A percentile compares a stretch with the other conserved stretches of the same genome.
These are phyloP conservation scores for Orbilia quercus DNA, from an alignment of 2,329 filamentous ascomycete species.

Conservation along the genomic window DNA sequence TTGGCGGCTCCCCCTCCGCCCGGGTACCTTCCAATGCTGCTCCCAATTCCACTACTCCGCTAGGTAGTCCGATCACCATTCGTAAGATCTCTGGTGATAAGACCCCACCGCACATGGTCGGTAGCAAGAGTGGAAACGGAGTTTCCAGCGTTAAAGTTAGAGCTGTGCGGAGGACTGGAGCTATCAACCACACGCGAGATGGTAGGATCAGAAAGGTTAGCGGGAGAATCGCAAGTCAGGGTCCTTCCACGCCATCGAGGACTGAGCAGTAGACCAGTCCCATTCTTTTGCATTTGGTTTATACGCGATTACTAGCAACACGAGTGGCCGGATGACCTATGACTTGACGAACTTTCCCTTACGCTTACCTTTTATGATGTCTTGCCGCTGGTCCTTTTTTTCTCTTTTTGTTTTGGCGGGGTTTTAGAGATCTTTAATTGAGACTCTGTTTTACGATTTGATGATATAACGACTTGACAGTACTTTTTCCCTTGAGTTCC, in stretches of 20 bases:
- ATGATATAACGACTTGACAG: conserved; percentile 12
- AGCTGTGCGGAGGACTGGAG: conserved; percentile 42
- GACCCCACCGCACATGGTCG: conserved; percentile 50
- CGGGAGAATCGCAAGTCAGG: conserved; percentile 49
- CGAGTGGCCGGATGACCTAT: conserved; percentile 13
- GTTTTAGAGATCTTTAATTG: neutral
- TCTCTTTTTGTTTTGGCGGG: conserved; percentile 8
- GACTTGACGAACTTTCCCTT: conserved; percentile 4
- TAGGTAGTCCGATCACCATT: conserved; percentile 45
- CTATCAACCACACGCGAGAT: conserved; percentile 46
- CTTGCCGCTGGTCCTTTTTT: neutral
- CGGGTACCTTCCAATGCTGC: conserved; percentile 10
- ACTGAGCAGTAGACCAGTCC: conserved; percentile 26
- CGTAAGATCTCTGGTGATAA: conserved; percentile 53
- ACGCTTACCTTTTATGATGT: neutral
- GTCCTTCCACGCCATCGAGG: conserved; percentile 30
- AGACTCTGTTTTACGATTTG: conserved; percentile 5
- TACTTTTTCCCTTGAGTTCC: conserved; percentile 2
- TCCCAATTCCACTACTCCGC: conserved; percentile 28
- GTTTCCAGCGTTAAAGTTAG: conserved; percentile 38
- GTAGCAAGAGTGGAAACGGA: conserved; percentile 38
- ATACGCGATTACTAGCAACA: neutral
- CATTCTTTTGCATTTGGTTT: conserved; percentile 1
- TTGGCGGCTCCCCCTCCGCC: conserved; percentile 15
- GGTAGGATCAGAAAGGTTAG: conserved; percentile 50